These are phyloP conservation scores for Torulaspora delbrueckii DNA, from an alignment of 805 yeast species.

Conservation along the genomic window DNA sequence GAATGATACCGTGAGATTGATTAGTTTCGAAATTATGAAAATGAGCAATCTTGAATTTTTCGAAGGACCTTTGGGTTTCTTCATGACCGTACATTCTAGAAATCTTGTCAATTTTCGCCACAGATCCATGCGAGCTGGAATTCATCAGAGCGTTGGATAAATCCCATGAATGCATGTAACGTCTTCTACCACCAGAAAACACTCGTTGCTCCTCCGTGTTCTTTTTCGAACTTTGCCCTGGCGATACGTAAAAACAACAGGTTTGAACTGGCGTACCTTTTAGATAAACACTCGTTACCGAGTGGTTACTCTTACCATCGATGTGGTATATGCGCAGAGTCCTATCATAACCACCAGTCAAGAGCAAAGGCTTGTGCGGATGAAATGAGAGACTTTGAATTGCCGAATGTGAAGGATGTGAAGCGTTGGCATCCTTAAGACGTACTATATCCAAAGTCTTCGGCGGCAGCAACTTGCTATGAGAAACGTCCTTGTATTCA, in stretches of 20 bases:
- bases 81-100: slow-evolving; percentile 91
- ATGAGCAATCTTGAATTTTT: slow-evolving; percentile 70
- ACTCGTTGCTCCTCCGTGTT: slow-evolving; percentile 42
- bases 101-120: slow-evolving; percentile 64
- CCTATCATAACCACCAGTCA: slow-evolving; percentile 91
- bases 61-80: slow-evolving; percentile 77
- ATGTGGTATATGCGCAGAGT: slow-evolving; percentile 82
- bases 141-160: slow-evolving; percentile 49
- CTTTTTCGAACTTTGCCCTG: slow-evolving; percentile 7
- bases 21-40: slow-evolving; percentile 20
- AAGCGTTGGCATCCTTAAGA: slow-evolving; percentile 78
- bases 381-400: slow-evolving; percentile 87
- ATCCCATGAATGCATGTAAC: slow-evolving; percentile 91
- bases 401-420: slow-evolving; percentile 65
- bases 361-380: slow-evolving; percentile 63
- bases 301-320: slow-evolving; percentile 77
- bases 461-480: slow-evolving; percentile 60
- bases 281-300: slow-evolving; percentile 78
- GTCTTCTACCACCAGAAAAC: slow-evolving; percentile 85
- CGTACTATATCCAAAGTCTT: slow-evolving; percentile 70
- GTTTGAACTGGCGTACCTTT: slow-evolving; percentile 75
- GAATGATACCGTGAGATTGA: slow-evolving; percentile 58
- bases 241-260: slow-evolving; percentile 41
- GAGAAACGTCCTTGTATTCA: slow-evolving; percentile 38
- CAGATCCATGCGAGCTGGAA: slow-evolving; percentile 12